A percentile compares a stretch with the other conserved stretches of the same genome.
Evolutionary conservation across 768 basidiomycete species (phyloP).

Genomic region (Tremella mesenterica): DNA sequence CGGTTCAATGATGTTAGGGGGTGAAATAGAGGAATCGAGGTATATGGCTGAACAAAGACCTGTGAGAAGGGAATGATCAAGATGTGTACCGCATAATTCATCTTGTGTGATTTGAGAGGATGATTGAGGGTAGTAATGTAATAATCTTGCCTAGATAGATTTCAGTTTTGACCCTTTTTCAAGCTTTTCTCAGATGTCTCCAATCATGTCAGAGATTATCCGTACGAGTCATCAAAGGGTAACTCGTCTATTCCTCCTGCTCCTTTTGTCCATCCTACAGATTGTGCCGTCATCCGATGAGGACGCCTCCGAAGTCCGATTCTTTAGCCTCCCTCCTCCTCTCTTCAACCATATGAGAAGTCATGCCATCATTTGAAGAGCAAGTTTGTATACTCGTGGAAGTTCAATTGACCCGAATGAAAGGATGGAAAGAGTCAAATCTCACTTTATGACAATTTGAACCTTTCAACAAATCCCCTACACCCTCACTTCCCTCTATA

Average conservation of each 20-base stretch:
- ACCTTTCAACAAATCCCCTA: neutral
- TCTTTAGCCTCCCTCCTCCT: no score
- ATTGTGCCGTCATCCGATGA: no score
- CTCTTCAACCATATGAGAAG: no score
- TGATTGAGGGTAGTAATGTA: constrained; percentile 88
- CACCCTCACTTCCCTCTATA: neutral
- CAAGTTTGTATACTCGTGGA: no score
- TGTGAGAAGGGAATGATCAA: constrained; percentile 74
- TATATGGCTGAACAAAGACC: constrained; percentile 88
- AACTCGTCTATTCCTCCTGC: no score
- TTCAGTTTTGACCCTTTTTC: neutral
- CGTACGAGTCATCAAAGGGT: no score
- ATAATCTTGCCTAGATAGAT: constrained; percentile 55
- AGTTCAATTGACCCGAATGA: neutral
- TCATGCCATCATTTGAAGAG: no score
- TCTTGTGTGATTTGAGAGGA: constrained; percentile 52
- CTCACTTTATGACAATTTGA: constrained; percentile 4
- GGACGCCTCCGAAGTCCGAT: no score
- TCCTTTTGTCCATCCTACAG: no score
- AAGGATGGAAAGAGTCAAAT: no score
- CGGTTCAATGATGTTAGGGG: constrained; percentile 52
- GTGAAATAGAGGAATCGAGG: constrained; percentile 50
- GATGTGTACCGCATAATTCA: constrained; percentile 83
- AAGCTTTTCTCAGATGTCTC: neutral
- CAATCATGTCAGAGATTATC: no score